These are phyloP conservation scores for Tetradesmus obliquus DNA, from an alignment of 139 green algal genomes.

Conservation along the genomic window DNA sequence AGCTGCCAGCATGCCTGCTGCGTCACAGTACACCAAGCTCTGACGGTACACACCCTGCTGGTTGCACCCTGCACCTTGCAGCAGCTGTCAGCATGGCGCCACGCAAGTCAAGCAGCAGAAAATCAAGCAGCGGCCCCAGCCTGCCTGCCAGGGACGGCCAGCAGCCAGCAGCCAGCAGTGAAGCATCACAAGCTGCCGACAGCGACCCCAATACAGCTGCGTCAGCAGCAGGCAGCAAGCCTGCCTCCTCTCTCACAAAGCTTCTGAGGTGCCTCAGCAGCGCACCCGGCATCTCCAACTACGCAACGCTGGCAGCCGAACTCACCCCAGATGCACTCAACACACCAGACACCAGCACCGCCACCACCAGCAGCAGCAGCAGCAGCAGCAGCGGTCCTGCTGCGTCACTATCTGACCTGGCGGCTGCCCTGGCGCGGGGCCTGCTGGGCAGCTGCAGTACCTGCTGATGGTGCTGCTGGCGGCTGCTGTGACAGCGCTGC, in stretches of 20 bases:
- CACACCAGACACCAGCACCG: background rate
- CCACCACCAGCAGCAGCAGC: background rate
- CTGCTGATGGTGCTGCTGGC: background rate
- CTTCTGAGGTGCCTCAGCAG: background rate
- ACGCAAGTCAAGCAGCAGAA: background rate
- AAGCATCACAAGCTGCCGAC: background rate
- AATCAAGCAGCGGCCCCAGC: background rate
- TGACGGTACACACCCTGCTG: background rate
- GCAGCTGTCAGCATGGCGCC: background rate
- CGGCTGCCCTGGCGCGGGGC: background rate
- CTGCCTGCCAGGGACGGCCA: background rate
- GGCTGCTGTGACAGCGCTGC: background rate
- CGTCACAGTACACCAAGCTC: too few species aligned
- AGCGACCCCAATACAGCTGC: background rate
- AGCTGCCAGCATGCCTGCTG: too few species aligned
- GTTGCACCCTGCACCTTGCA: background rate
- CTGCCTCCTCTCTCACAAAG: background rate
- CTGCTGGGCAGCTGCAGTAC: background rate
- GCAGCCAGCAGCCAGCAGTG: background rate
- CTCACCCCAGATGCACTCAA: background rate
- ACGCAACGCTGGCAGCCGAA: background rate
- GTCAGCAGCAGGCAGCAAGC: background rate
- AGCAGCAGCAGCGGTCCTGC: too few species aligned
- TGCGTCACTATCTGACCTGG: background rate
- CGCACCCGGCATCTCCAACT: background rate